Evolutionary conservation across 495 filamentous ascomycete genomes (phyloP).

Genomic region (Xylaria cubensis): DNA sequence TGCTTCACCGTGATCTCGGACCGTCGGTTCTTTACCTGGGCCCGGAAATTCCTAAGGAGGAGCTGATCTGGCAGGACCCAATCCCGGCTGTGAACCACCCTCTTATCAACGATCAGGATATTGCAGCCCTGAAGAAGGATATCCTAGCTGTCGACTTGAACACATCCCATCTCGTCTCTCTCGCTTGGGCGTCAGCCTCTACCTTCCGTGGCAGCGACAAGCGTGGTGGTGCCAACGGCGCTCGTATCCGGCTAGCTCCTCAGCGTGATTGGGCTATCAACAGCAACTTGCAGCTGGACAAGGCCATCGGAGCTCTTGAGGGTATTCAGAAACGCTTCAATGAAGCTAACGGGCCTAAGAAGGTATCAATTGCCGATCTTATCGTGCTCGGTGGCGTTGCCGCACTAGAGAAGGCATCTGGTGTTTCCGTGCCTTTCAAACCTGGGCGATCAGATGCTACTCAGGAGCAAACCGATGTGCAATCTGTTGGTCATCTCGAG

Average conservation of each 20-base stretch:
- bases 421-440: conserved; percentile 52
- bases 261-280: conserved; percentile 73
- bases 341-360: conserved; percentile 60
- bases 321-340: conserved; percentile 68
- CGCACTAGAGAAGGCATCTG: conserved; percentile 73
- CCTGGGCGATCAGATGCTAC: conserved; percentile 58
- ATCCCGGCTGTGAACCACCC: conserved; percentile 62
- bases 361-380: conserved; percentile 73
- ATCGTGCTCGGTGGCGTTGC: conserved; percentile 73
- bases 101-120: conserved; percentile 63
- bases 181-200: conserved; percentile 73
- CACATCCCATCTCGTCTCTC: conserved; percentile 61
- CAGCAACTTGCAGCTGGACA: conserved; percentile 63
- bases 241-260: conserved; percentile 73
- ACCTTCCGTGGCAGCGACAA: conserved; percentile 78
- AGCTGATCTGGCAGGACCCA: conserved; percentile 70
- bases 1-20: conserved; percentile 76
- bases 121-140: conserved; percentile 66
- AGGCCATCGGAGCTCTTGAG: conserved; percentile 65
- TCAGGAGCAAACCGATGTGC: conserved; percentile 68
- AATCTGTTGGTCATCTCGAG: conserved; percentile 67
- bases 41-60: conserved; percentile 70
- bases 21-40: conserved; percentile 70
- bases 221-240: conserved; percentile 77
- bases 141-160: conserved; percentile 65